A percentile compares a stretch with the other conserved stretches of the same genome.
Evolutionary conservation across 257 asterid species (phyloP).

Genomic region (Solanum ahanhuiri): DNA sequence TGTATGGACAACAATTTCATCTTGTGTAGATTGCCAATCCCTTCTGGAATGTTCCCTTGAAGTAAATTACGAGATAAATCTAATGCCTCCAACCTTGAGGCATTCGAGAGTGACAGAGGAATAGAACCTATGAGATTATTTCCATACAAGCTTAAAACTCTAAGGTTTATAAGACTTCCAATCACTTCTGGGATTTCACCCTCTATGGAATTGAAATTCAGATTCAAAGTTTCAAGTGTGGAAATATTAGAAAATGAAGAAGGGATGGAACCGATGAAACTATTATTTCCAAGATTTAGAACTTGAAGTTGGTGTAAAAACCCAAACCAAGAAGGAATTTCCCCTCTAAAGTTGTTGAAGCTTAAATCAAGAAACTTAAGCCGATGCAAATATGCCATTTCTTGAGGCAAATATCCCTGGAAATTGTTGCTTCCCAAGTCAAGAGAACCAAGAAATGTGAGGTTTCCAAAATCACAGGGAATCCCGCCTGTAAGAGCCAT

Average conservation of each 20-base stretch:
- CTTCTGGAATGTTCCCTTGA: not conserved
- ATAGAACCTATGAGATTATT: not conserved
- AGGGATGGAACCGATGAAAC: not conserved
- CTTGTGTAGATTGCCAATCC: not conserved
- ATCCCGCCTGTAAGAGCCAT: not conserved
- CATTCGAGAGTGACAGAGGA: not conserved
- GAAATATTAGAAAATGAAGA: not conserved
- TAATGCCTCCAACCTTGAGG: not conserved
- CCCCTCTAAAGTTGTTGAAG: not conserved
- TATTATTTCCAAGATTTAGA: not conserved
- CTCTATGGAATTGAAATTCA: not conserved
- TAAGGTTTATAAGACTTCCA: not conserved
- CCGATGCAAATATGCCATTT: not conserved
- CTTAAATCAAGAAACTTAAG: not conserved
- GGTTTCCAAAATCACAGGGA: not conserved
- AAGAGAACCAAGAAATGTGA: not conserved
- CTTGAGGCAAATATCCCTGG: not conserved
- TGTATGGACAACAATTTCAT: not conserved
- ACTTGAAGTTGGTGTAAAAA: not conserved
- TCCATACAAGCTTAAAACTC: not conserved
- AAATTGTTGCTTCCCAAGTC: not conserved
- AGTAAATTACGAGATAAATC: not conserved
- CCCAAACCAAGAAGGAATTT: not conserved
- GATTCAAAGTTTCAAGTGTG: not conserved
- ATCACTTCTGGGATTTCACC: slow-evolving; percentile 5